phyloP scores from a whole-genome alignment of 768 basidiomycete genomes.

The Mycena venus region DNA sequence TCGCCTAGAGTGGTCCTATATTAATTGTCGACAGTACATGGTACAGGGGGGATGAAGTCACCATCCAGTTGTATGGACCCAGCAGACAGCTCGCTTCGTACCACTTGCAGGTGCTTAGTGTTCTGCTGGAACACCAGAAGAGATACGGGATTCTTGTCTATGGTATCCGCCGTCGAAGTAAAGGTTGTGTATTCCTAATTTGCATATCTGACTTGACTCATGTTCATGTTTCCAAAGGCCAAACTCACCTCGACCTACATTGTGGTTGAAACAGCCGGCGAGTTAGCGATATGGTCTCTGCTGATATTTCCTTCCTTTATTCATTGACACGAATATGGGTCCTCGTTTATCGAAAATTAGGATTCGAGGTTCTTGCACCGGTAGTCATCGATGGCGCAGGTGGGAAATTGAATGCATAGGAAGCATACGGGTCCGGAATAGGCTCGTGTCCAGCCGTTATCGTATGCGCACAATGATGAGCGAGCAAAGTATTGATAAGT shows the following conservation, averaged over 20 bases:
- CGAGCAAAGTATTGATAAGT: neutral
- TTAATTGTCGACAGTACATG: conserved; percentile 35
- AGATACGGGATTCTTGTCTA: conserved; percentile 43
- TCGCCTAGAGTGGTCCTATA: neutral
- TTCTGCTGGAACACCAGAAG: conserved; percentile 44
- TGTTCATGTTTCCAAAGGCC: neutral
- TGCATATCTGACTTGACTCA: too few relatives aligned
- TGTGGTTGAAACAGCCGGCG: neutral
- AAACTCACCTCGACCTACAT: neutral
- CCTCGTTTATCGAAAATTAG: too few relatives aligned
- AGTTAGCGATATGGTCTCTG: neutral
- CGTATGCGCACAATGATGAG: too few relatives aligned
- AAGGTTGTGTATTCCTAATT: conserved; percentile 29
- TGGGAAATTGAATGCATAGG: too few relatives aligned
- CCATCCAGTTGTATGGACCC: conserved; percentile 33
- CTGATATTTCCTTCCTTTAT: too few relatives aligned
- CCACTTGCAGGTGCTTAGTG: conserved; percentile 46
- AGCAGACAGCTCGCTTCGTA: conserved; percentile 40
- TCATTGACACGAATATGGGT: too few relatives aligned
- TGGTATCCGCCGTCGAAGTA: conserved; percentile 41
- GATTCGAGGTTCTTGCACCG: too few relatives aligned
- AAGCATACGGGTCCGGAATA: too few relatives aligned
- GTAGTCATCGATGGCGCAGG: too few relatives aligned
- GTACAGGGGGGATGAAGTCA: conserved; percentile 33
- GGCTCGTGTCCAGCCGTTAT: too few relatives aligned